These are phyloP conservation scores for Achaetomiella virescens DNA, from an alignment of 495 filamentous ascomycete species.

Conservation along the genomic window DNA sequence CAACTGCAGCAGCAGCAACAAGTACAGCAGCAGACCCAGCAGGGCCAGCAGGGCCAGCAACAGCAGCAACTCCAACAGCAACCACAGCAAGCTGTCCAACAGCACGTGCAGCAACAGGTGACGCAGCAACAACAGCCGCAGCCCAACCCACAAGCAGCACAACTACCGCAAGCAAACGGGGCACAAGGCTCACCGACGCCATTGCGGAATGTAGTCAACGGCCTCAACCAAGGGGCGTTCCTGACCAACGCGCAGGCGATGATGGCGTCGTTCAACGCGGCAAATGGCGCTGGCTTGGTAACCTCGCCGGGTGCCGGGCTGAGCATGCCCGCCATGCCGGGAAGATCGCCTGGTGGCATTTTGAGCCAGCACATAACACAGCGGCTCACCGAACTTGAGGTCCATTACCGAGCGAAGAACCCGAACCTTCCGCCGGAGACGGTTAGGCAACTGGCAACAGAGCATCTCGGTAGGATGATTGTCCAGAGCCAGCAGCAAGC, in stretches of 20 bases:
- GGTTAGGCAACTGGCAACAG: conserved; percentile 54
- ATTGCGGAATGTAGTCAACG: conserved; percentile 46
- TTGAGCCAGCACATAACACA: conserved; percentile 26
- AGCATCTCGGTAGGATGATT: conserved; percentile 41
- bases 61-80: conserved; percentile 30
- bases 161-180: conserved; percentile 30
- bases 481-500: conserved; percentile 38
- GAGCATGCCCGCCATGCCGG: conserved; percentile 33
- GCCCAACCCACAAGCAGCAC: conserved; percentile 28
- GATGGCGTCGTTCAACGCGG: conserved; percentile 37
- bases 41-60: conserved; percentile 24
- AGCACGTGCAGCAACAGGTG: conserved; percentile 23
- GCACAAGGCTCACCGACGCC: conserved; percentile 35
- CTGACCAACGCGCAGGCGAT: conserved; percentile 40
- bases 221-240: conserved; percentile 45
- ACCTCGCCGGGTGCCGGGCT: conserved; percentile 34
- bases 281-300: conserved; percentile 34
- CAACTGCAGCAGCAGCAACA: conserved; percentile 46
- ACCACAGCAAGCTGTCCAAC: conserved; percentile 28
- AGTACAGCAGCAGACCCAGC: conserved; percentile 26
- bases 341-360: conserved; percentile 30
- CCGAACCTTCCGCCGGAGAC: conserved; percentile 54
- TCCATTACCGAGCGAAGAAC: conserved; percentile 36
- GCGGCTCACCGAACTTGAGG: conserved; percentile 31
- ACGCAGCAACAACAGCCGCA: conserved; percentile 37